Evolutionary conservation across 192 early-diverging fungal species (phyloP).

Genomic region (Linnemannia elongata): DNA sequence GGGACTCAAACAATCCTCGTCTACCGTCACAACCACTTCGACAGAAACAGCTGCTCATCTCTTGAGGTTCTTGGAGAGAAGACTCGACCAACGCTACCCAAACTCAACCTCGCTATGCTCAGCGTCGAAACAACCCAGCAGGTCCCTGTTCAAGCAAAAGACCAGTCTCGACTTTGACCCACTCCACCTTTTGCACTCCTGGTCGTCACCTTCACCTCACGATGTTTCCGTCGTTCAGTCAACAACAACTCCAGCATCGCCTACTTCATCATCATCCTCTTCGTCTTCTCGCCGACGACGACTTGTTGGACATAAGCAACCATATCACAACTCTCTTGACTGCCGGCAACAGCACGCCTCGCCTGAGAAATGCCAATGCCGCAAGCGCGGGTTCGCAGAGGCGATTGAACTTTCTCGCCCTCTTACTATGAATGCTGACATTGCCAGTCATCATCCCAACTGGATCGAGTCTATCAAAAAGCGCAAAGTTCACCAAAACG

Average conservation of each 20-base stretch:
- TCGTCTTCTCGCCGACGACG: neutral
- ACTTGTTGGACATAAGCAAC: neutral
- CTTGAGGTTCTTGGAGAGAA: neutral
- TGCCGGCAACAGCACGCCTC: neutral
- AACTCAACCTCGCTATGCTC: neutral
- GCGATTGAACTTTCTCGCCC: constrained; percentile 38
- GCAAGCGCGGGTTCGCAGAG: constrained; percentile 31
- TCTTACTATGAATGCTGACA: neutral
- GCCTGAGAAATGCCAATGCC: constrained; percentile 19
- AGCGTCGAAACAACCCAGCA: neutral
- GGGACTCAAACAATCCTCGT: constrained; percentile 3
- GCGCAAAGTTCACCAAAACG: constrained; percentile 46
- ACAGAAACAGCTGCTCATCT: constrained; percentile 11
- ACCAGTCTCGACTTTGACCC: constrained; percentile 17
- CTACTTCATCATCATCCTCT: neutral
- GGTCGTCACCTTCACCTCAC: constrained; percentile 2
- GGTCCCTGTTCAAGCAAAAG: neutral
- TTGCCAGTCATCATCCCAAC: constrained; percentile 22
- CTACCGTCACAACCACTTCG: neutral
- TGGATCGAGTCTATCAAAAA: constrained; percentile 53
- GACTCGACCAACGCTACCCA: neutral
- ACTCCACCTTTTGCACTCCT: neutral
- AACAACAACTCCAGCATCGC: neutral
- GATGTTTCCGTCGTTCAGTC: neutral
- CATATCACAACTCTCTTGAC: neutral